phyloP scores from a whole-genome alignment of 257 asterid genomes.

The Ophiorrhiza pumila region DNA sequence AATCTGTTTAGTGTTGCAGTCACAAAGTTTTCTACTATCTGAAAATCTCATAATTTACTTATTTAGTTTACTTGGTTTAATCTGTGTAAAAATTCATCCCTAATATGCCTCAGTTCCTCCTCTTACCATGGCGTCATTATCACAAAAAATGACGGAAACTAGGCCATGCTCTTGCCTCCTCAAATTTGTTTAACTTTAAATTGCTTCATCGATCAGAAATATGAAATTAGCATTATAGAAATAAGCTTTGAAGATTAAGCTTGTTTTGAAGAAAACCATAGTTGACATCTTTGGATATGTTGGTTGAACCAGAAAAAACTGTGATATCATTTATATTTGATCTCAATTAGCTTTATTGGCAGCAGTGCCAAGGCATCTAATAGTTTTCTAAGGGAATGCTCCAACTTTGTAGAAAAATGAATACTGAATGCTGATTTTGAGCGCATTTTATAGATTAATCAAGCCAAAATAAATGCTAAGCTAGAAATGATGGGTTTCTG shows the following conservation, averaged over 20 bases:
- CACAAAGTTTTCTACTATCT: too few species aligned
- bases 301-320: background rate
- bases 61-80: background rate
- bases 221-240: background rate
- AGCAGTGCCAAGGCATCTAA: background rate
- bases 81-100: background rate
- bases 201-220: background rate
- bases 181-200: background rate
- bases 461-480: background rate
- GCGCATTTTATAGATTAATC: background rate
- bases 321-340: background rate
- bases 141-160: conserved; percentile 3
- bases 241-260: background rate
- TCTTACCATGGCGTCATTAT: background rate
- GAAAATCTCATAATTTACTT: background rate
- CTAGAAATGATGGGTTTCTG: background rate
- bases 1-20: background rate
- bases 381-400: background rate
- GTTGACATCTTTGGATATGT: background rate
- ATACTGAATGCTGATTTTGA: background rate
- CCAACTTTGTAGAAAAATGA: background rate
- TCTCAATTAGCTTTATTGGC: background rate
- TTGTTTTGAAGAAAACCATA: background rate
- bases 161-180: background rate
- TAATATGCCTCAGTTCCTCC: background rate